Evolutionary conservation across 495 filamentous ascomycete genomes (phyloP), one percentile per base, ranked within the genome.

Genomic region (Corynascus novoguineensis): DNA sequence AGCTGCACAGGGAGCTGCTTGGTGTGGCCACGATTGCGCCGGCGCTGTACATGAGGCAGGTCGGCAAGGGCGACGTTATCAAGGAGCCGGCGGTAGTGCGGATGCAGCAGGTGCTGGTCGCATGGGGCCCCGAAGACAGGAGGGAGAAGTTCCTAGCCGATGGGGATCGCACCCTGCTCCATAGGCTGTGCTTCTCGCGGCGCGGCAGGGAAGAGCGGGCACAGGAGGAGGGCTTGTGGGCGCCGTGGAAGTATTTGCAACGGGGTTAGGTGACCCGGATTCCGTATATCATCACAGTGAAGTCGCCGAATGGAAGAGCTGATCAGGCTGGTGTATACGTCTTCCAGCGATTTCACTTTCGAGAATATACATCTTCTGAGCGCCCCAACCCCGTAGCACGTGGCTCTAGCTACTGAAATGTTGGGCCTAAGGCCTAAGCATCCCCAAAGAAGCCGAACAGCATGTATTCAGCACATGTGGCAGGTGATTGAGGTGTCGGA

Each of bases 31-130:
- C 64, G 0, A 19, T 66, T 2, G 50, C 37, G 4, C 69, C 69
- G 12, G 65, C 57, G 14, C 57, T 70, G 19, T 60, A 60, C 40
- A 64, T 67, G 56, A 60, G 58, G 15, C 59, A 59, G 48, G 50
- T 64, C 7, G 62, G 66, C 14, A 61, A 38, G 46, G 58, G 62
- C 2, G 52, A 60, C 29, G 48, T 42, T 5, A 57, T 68, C 37
- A 60, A 63, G 52, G 61, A 63, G 34, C 60, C 62, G 3, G 40
- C 31, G 6, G 27, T 66, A 2, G 56, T 68, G 9, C 63, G 62
- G 25, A 59, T 50, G 58, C 65, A 70, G 55, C 61, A 63, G 19
- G 53, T 70, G 58, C 52, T 68, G 4, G 63, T 71, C 4, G 68
- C 64, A 1, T 71, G 62, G 64, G 66, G 62, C 2, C 8, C 35